A percentile compares a stretch with the other conserved stretches of the same genome.
Evolutionary conservation across 805 yeast species (phyloP).

Genomic region (Vanderwaltozyma tropicalis): DNA sequence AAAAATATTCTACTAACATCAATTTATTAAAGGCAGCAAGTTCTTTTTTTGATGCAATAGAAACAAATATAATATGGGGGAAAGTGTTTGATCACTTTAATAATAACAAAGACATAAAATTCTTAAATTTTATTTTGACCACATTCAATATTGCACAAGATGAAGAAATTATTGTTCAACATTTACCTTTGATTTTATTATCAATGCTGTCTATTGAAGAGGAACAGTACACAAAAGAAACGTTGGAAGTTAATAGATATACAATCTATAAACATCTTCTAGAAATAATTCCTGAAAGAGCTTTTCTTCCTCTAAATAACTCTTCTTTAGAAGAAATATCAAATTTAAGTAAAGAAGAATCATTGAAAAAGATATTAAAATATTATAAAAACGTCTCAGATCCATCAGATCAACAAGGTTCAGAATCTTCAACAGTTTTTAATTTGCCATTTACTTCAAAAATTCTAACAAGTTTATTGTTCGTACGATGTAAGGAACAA

Average conservation of each 20-base stretch:
- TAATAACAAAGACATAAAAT: conserved; percentile 31
- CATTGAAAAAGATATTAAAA: conserved; percentile 22
- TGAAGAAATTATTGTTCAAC: conserved; percentile 73
- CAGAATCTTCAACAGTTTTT: conserved; percentile 11
- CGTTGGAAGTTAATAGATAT: conserved; percentile 27
- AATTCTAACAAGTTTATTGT: conserved; percentile 34
- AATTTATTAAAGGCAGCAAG: conserved; percentile 47
- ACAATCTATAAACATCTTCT: conserved; percentile 35
- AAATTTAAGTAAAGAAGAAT: conserved; percentile 9
- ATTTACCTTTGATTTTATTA: conserved; percentile 62
- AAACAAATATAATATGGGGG: conserved; percentile 69
- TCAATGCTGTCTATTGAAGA: conserved; percentile 30
- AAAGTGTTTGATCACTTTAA: conserved; percentile 34
- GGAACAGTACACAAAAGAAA: conserved; percentile 1
- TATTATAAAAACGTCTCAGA: conserved; percentile 27
- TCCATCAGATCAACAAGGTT: conserved; percentile 5
- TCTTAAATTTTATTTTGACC: conserved; percentile 49
- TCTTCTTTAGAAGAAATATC: conserved; percentile 19
- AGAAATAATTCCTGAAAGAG: conserved; percentile 52
- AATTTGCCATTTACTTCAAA: conserved; percentile 33
- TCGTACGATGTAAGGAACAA: conserved; percentile 26
- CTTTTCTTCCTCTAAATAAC: conserved; percentile 45
- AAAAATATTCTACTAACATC: conserved; percentile 19
- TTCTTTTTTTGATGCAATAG: conserved; percentile 77
- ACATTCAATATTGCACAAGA: conserved; percentile 63